Evolutionary conservation across 1,284 basidiomycete genomes (phyloP), one percentile per base, ranked within the genome.

Genomic region (Salmacisia buchloeana): DNA sequence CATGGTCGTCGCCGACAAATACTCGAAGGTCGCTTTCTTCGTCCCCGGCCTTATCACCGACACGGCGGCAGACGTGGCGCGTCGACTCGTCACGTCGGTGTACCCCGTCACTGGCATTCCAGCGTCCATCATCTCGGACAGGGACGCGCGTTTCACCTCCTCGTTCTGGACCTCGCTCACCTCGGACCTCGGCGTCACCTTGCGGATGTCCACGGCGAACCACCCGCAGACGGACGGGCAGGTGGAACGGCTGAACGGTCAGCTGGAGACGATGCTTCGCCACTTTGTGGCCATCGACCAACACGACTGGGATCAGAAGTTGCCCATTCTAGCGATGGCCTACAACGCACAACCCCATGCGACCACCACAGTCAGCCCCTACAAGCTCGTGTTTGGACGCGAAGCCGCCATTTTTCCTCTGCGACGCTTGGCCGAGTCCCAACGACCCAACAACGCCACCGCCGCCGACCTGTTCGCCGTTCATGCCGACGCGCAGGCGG

Each of bases 291-390:
- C 25, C 69, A 79, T 38, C 39, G 73, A 82, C 25, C 83, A 85
- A 63, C 71, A 74, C 27, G 81, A 84, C 6, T 86, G 84, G 85
- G 65, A 72, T 0, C 4, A 81, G 2, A 80, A 80, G n/a, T 76
- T 85, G 0, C 78, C 82, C 0, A 62, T 83, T 3, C 82, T 82
- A 0, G 81, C 83, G 67, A 85, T 85, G 63, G 73, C 77, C 0
- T 83, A 82, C 71, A 85, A 85, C 68, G 84, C 84, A 72, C 21
- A 82, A 76, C 52, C 58, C 66, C 65, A 0, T n/a, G 25, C 38
- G 7, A 68, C 78, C 0, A 81, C 77, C 18, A 23, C 59, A 1
- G 60, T 41, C 21, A 76, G 83, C 1, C 84, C 83, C 0, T 84
- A 84, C 76, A 81, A 74, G 39, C 80, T 81, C 35, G 80, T 81